These are phyloP conservation scores for Penicillium tannophilum DNA, from an alignment of 495 filamentous ascomycete species.

Conservation along the genomic window DNA sequence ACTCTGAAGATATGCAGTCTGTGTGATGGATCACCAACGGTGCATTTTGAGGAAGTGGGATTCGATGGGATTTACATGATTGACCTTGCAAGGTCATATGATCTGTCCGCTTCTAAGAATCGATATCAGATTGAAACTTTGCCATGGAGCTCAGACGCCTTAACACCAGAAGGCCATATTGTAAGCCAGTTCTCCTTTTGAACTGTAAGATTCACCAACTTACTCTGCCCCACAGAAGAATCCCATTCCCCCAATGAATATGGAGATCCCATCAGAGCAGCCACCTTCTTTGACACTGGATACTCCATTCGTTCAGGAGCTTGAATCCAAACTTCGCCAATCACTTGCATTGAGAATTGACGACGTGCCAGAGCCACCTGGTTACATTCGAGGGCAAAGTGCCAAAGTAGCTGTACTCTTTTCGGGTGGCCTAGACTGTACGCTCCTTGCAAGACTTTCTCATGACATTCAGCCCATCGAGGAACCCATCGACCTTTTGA, in stretches of 20 bases:
- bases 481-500: conserved; percentile 82
- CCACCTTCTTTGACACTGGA: conserved; percentile 42
- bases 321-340: conserved; percentile 60
- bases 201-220: neutral
- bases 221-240: conserved; percentile 42
- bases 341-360: conserved; percentile 68
- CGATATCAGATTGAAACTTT: conserved; percentile 36
- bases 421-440: conserved; percentile 93
- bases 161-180: conserved; percentile 31
- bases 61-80: conserved; percentile 74
- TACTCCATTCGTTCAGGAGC: conserved; percentile 55
- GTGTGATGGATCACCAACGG: conserved; percentile 53
- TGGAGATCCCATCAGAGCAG: conserved; percentile 41
- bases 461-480: conserved; percentile 72
- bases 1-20: conserved; percentile 75
- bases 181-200: conserved; percentile 32
- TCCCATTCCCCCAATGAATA: conserved; percentile 67
- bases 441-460: conserved; percentile 77
- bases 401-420: conserved; percentile 79
- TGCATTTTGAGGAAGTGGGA: conserved; percentile 76
- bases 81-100: conserved; percentile 47
- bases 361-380: conserved; percentile 62
- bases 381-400: conserved; percentile 32
- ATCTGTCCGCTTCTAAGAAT: conserved; percentile 3
- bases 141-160: conserved; percentile 30